Evolutionary conservation across 306 rosid species (phyloP), one percentile per base, ranked within the genome.

Genomic region (Alnus glutinosa): DNA sequence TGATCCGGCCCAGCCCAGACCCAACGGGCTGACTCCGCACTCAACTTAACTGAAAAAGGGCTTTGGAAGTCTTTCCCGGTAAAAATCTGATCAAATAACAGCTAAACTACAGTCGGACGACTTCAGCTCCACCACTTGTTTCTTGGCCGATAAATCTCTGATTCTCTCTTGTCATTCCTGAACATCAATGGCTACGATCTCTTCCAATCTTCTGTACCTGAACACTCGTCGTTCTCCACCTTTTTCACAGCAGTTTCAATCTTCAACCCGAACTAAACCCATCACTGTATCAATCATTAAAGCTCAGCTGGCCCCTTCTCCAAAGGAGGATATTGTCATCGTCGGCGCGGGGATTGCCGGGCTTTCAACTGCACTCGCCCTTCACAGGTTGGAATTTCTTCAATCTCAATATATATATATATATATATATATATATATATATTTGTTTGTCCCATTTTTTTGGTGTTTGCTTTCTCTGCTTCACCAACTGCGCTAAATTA

Each of bases 291-390:
- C 73, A 10, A 5, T 12, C 55, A 77, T 79, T 52, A 88, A 63
- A 78, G 87, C 89, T 74, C 90, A 86, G 28, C 28, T 23, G 81
- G 77, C 83, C 37, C 75, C 59, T 34, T 80, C 63, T 55, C 85
- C 66, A 72, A 88, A 74, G 69, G 88, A 90, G 83, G 86, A 88
- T 14, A 88, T 90, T 15, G 91, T 90, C 44, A 84, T 92, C 16
- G 91, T 92, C 4, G 97, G 97, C 39, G 92, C 79, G 8, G 97
- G 96, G 51, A 90, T 92, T 7, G 93, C 92, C 9, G 96, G 96
- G 61, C 92, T 92, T 57, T 93, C 95, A 64, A 89, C 97, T 2
- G 91, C 96, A 2, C 82, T 92, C 4, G 87, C 97, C 49, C 97
- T 92, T 79, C 96, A 89, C 89, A 85, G 91, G 92, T 88, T 44